Percentiles rank a stretch among this genome's conserved stretches.
phyloP scores from a whole-genome alignment of 169 alveolate genomes.

The Plasmodium blacklocki region DNA sequence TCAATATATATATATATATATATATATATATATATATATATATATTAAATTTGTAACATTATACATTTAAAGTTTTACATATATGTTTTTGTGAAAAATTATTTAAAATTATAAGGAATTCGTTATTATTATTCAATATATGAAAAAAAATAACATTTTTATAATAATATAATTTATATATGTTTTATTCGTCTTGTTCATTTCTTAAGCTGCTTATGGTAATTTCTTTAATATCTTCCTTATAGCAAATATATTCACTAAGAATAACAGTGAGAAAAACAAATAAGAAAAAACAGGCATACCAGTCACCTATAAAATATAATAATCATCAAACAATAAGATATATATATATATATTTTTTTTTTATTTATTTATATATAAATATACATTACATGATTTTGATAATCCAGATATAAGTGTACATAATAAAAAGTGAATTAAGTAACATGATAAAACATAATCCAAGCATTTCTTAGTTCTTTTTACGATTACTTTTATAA shows the following conservation, averaged over 20 bases:
- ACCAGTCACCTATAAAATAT: constrained; percentile 18
- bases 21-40: no score
- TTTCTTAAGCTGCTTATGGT: constrained; percentile 9
- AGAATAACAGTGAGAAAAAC: constrained; percentile 8
- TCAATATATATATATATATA: no score
- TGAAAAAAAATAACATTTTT: no score
- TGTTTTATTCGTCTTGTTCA: background rate
- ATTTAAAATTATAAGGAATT: no score
- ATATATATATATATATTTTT: background rate
- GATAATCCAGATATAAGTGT: constrained; percentile 1
- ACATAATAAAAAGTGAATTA: constrained; percentile 20
- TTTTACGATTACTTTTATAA: constrained; percentile 7
- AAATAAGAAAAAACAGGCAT: constrained; percentile 8
- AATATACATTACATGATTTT: constrained; percentile 6
- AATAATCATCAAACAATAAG: background rate
- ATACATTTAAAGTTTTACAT: no score
- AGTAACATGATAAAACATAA: constrained; percentile 11
- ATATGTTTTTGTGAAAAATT: no score
- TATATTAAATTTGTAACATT: no score
- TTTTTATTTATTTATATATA: background rate
- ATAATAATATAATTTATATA: background rate
- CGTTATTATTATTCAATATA: no score
- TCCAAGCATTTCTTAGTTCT: constrained; percentile 36
- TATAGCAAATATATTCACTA: constrained; percentile 23
- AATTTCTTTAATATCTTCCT: constrained; percentile 37